Percentiles rank a stretch among this genome's conserved stretches.
phyloP scores from a whole-genome alignment of 2,329 filamentous ascomycete species.

The Phoma herbarum region DNA sequence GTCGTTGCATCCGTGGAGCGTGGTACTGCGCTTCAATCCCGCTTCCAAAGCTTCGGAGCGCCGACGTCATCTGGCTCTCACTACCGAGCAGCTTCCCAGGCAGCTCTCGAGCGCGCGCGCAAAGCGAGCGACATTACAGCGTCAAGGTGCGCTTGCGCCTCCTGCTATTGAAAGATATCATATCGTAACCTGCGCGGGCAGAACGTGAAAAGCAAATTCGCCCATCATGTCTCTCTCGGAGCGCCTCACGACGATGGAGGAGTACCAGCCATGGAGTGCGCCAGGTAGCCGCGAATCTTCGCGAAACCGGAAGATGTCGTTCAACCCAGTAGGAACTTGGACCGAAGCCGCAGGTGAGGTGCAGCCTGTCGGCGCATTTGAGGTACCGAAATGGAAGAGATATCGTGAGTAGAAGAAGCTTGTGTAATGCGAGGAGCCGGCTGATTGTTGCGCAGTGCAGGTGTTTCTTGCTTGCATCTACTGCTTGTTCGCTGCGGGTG shows the following conservation, averaged over 20 bases:
- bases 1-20: neutral
- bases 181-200: neutral
- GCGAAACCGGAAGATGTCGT: constrained; percentile 58
- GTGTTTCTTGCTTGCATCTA: constrained; percentile 73
- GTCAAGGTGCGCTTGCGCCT: neutral
- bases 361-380: constrained; percentile 59
- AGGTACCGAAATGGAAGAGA: constrained; percentile 63
- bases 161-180: neutral
- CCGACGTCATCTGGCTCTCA: constrained; percentile 12
- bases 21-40: constrained; percentile 6
- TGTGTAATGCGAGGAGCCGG: constrained; percentile 3
- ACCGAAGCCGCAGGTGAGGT: constrained; percentile 52
- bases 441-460: constrained; percentile 64
- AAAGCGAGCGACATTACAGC: constrained; percentile 5
- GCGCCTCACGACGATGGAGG: constrained; percentile 52
- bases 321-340: constrained; percentile 60
- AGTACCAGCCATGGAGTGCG: constrained; percentile 53
- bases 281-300: constrained; percentile 47
- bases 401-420: constrained; percentile 54
- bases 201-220: constrained; percentile 1
- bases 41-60: constrained; percentile 1
- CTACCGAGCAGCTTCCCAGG: constrained; percentile 8
- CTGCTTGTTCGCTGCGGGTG: constrained; percentile 76
- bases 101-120: constrained; percentile 13
- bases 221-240: constrained; percentile 52